A percentile compares a stretch with the other conserved stretches of the same genome.
phyloP scores from a whole-genome alignment of 306 rosid genomes.

The Prunus mume region DNA sequence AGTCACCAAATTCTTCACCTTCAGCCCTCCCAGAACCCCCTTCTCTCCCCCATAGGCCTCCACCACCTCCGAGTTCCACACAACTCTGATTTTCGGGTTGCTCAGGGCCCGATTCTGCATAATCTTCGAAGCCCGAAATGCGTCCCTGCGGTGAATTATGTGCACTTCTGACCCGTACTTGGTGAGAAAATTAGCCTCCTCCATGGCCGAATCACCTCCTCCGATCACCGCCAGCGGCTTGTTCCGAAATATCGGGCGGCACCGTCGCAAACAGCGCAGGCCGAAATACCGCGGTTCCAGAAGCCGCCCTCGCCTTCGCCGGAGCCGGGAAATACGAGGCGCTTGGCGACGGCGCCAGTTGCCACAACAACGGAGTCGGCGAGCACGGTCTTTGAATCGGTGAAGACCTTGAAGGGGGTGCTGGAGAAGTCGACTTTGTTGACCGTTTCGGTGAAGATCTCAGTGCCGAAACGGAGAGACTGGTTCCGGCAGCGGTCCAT shows the following conservation, averaged over 20 bases:
- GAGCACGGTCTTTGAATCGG: slow-evolving; percentile 46
- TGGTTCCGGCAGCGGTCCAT: slow-evolving; percentile 68
- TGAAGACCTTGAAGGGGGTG: slow-evolving; percentile 56
- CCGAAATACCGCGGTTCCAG: slow-evolving; percentile 85
- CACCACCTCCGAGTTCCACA: slow-evolving; percentile 68
- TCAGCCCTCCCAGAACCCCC: slow-evolving; percentile 61
- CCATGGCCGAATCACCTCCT: slow-evolving; percentile 91
- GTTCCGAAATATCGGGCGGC: slow-evolving; percentile 80
- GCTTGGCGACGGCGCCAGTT: slow-evolving; percentile 84
- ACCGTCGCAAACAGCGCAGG: slow-evolving; percentile 87
- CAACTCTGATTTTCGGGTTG: slow-evolving; percentile 63
- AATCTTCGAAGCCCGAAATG: slow-evolving; percentile 76
- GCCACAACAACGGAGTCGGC: slow-evolving; percentile 68
- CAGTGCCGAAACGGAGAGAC: slow-evolving; percentile 71
- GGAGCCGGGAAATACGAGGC: slow-evolving; percentile 54
- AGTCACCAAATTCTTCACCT: slow-evolving; percentile 53
- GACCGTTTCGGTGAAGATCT: slow-evolving; percentile 74
- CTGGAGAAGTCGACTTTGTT: slow-evolving; percentile 61
- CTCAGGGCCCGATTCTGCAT: slow-evolving; percentile 67
- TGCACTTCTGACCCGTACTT: slow-evolving; percentile 72
- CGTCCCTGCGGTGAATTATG: slow-evolving; percentile 70
- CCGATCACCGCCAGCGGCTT: slow-evolving; percentile 75
- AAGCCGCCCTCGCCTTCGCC: slow-evolving; percentile 59
- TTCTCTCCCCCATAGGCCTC: slow-evolving; percentile 54
- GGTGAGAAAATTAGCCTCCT: slow-evolving; percentile 78